Base-by-base conservation (phyloP, 257 asterid species). In the Capsicum chinense region DNA sequence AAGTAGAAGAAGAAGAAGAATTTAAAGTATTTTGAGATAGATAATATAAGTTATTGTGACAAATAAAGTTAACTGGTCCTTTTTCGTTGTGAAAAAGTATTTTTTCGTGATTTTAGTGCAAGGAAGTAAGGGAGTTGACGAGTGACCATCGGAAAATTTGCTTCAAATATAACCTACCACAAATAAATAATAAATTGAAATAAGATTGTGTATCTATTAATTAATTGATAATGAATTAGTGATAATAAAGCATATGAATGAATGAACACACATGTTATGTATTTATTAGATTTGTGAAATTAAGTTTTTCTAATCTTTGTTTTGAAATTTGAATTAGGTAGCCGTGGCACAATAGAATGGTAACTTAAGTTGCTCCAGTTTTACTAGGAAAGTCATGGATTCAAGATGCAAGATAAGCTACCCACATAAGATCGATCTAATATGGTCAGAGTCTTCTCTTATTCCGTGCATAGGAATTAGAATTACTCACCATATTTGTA, bases 401-500 rank as follows among this genome's bases (percentile, higher is more conserved):
- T 64, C 9, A 64, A 26, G 11, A 10, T 33, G 9, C 14, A 64
- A 64, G 44, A 5, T 8, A 60, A 60, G 67, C 7, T 11, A 26
- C 26, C 26, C 8, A n/a, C 5, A 7, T 1, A 60, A 60, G 9
- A n/a, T 60, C 1, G 12, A 0, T 21, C 15, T 63, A 13, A 6
- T 58, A 66, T 66, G n/a, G 12, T 1, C 10, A 0, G 47, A 33
- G 5, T 12, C 5, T 66, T 66, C 10, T 66, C 10, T 0, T 13
- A 63, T 63, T 21, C 4, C 69, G 3, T 0, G 2, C 42, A 26
- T 21, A 21, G 2, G 4, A 63, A 63, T 68, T 39, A 15, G 14
- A n/a, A 44, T 42, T 14, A 26, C 26, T 26, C 26, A 84, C 98
- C 90, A 26, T 89, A 90, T 33, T 89, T 88, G 56, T 44, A 87